Evolutionary conservation across 148 eudicot genomes (phyloP), one percentile per base, ranked within the genome.

Genomic region (Mesembryanthemum crystallinum): DNA sequence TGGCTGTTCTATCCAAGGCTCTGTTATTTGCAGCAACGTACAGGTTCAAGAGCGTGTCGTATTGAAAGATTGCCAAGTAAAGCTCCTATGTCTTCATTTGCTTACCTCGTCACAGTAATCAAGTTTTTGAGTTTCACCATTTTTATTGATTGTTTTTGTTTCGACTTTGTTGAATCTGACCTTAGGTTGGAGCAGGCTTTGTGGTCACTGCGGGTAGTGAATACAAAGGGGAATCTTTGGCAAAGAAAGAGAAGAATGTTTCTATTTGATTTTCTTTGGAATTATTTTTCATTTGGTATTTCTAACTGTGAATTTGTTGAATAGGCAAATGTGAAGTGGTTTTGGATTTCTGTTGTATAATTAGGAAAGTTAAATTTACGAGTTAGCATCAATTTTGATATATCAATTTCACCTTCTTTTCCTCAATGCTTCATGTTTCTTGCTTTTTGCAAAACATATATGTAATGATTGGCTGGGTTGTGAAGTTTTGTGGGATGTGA

Each of bases 1-100:
- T 83, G 97, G 97, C 27, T 92, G 98, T 76, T 92, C 97, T 10
- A 92, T 95, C 64, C 98, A 95, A 85, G 91, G 97, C 60, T 90
- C 98, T n/a, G 90, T 95, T 35, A 82, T 95, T 47, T 95, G 96
- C 87, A 95, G 96, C 76, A 92, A 89, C 33, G 98, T 87, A 76
- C 98, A 90, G 75, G 81, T 95, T 39, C 98, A 90, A 82, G 98
- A 95, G 23, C 97, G 94, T 15, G 92, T 77, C 4, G 88, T 90
- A 45, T 70, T 95, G 73, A 95, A 84, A 85, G 97, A 95, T 80
- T 95, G 98, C 75, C 98, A 95, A 85, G 98, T 91, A 83, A 80
- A 69, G 27, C 73, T 15, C 69, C 52, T 73, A 70, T 63, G 62
- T 64, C 57, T 80, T 73, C 73, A 57, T 69, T 64, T 59, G n/a